phyloP scores from a whole-genome alignment of 139 green algal genomes.

The Chlorella sp. region DNA sequence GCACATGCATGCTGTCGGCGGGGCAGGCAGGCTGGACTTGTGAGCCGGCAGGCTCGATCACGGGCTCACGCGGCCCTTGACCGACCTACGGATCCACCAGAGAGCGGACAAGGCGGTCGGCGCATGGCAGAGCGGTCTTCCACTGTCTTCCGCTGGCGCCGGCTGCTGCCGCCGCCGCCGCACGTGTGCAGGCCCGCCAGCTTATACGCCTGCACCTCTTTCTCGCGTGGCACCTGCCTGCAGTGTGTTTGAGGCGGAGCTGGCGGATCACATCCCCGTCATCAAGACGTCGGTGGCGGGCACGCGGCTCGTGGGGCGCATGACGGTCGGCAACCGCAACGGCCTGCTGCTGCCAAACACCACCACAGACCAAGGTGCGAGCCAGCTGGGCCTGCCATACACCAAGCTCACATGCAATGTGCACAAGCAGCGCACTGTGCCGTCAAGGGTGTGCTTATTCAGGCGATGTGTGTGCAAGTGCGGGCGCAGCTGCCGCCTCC shows the following conservation, averaged over 20 bases:
- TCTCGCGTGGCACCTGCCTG: background rate
- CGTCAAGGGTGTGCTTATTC: too few species aligned
- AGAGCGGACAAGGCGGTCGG: background rate
- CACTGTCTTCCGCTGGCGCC: background rate
- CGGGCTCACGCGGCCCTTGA: too few species aligned
- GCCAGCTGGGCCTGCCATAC: too few species aligned
- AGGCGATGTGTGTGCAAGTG: too few species aligned
- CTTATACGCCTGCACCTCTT: background rate
- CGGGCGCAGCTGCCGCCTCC: too few species aligned
- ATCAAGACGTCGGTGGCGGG: constrained; percentile 94
- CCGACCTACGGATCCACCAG: too few species aligned
- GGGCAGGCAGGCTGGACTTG: background rate
- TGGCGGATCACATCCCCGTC: constrained; percentile 97
- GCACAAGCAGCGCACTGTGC: too few species aligned
- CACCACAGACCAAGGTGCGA: constrained; percentile 89
- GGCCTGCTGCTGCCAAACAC: constrained; percentile 96
- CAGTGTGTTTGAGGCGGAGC: constrained; percentile 97
- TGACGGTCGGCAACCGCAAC: constrained; percentile 97
- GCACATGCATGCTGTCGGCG: background rate
- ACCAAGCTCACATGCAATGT: too few species aligned
- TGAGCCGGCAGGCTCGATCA: background rate
- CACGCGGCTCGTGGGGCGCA: constrained; percentile 93
- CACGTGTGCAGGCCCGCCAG: background rate
- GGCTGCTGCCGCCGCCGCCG: background rate
- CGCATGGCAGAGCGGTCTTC: background rate